phyloP scores from a whole-genome alignment of 2,329 filamentous ascomycete species.

The Exophiala aquamarina region DNA sequence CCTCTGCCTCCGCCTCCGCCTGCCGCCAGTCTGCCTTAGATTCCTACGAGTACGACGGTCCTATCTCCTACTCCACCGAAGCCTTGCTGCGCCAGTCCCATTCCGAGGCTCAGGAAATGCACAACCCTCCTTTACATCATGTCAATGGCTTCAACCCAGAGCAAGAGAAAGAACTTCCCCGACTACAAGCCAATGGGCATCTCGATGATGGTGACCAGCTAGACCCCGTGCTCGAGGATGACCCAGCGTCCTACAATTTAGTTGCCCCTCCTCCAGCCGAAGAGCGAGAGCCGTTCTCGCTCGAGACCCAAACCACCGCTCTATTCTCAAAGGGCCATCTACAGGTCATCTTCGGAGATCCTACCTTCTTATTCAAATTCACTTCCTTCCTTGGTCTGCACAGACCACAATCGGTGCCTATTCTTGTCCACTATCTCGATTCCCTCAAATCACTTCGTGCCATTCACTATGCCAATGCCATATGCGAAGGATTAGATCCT shows the following conservation, averaged over 20 bases:
- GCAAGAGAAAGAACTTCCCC: constrained; percentile 17
- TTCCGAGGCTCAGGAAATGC: constrained; percentile 7
- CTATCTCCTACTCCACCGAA: constrained; percentile 14
- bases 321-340: constrained; percentile 68
- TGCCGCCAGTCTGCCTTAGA: background rate
- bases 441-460: constrained; percentile 69
- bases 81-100: constrained; percentile 2
- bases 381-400: constrained; percentile 63
- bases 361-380: constrained; percentile 63
- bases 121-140: background rate
- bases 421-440: constrained; percentile 71
- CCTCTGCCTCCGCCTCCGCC: background rate
- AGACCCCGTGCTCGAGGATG: constrained; percentile 30
- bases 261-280: constrained; percentile 33
- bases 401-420: constrained; percentile 62
- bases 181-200: constrained; percentile 18
- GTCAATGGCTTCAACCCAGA: constrained; percentile 7
- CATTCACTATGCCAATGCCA: constrained; percentile 69
- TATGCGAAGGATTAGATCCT: constrained; percentile 60
- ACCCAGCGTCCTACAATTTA: constrained; percentile 36
- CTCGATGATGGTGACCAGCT: constrained; percentile 15
- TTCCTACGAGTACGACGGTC: constrained; percentile 6
- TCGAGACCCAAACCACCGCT: constrained; percentile 65
- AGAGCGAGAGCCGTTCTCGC: constrained; percentile 42
- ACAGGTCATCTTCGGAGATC: constrained; percentile 63